phyloP scores from a whole-genome alignment of 1,284 basidiomycete genomes.

The Volvariella volvacea region DNA sequence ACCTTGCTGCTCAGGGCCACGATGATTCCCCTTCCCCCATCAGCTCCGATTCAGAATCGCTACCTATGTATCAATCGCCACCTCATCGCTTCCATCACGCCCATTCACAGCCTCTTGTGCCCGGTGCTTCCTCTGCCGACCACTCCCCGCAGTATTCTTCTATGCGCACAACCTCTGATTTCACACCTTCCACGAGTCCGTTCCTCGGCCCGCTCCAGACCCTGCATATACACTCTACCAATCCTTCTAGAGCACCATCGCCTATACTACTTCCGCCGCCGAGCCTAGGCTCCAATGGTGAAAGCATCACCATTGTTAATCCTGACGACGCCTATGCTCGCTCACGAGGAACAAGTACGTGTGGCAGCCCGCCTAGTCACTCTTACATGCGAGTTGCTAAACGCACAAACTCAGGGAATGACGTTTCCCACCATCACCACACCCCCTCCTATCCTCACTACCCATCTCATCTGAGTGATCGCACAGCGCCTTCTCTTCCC shows the following conservation, averaged over 20 bases:
- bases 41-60: conserved; percentile 59
- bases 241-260: conserved; percentile 60
- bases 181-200: conserved; percentile 70
- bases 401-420: conserved; percentile 10
- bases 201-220: conserved; percentile 79
- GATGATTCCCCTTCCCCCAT: conserved; percentile 63
- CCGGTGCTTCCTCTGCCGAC: conserved; percentile 16
- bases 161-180: conserved; percentile 20
- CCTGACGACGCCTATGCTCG: conserved; percentile 14
- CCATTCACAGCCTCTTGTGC: conserved; percentile 10
- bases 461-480: conserved; percentile 14
- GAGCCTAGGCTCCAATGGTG: conserved; percentile 19
- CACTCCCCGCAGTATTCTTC: conserved; percentile 24
- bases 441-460: conserved; percentile 11
- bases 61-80: conserved; percentile 20
- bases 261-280: conserved; percentile 59
- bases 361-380: conserved; percentile 32
- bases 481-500: conserved; percentile 30
- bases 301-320: conserved; percentile 11
- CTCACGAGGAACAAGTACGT: conserved; percentile 18
- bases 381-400: conserved; percentile 10
- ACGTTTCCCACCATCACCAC: conserved; percentile 15
- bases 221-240: conserved; percentile 63
- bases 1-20: conserved; percentile 26
- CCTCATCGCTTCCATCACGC: conserved; percentile 27